Conservation (phyloP, 139 green algal species). For the Pseudopediastrum boryanum region DNA sequence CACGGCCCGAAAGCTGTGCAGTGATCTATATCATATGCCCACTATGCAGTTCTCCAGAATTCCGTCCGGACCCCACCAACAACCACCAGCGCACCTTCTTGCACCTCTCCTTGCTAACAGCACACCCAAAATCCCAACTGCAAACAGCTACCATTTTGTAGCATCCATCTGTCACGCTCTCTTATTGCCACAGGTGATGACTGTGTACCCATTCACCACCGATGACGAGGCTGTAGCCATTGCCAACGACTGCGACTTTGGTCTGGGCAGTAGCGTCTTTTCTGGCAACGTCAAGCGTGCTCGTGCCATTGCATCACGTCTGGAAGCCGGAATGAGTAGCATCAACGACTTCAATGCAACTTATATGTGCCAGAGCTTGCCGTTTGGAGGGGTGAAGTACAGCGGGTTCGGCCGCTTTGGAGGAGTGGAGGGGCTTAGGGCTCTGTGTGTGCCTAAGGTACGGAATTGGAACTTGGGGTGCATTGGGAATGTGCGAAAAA, state of each 20-base stretch:
- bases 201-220: constrained; percentile 53
- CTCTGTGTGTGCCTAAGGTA: constrained; percentile 23
- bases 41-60: no score
- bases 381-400: constrained; percentile 97
- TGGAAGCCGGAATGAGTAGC: constrained; percentile 78
- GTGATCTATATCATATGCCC: no score
- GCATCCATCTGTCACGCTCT: no score
- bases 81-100: no score
- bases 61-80: no score
- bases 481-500: no score
- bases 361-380: constrained; percentile 98
- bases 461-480: no score
- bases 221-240: constrained; percentile 92
- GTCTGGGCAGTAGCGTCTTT: constrained; percentile 93
- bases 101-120: no score
- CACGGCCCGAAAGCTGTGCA: no score
- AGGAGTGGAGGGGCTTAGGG: constrained; percentile 84
- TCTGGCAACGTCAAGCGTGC: constrained; percentile 3
- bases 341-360: constrained; percentile 97
- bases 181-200: constrained; percentile 65
- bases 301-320: constrained; percentile 12
- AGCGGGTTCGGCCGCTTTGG: constrained; percentile 94
- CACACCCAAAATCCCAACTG: no score
- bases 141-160: no score
- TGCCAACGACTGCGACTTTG: constrained; percentile 96